Base-by-base conservation (phyloP, 2,329 filamentous ascomycete species). In the Triangularia setosa region DNA sequence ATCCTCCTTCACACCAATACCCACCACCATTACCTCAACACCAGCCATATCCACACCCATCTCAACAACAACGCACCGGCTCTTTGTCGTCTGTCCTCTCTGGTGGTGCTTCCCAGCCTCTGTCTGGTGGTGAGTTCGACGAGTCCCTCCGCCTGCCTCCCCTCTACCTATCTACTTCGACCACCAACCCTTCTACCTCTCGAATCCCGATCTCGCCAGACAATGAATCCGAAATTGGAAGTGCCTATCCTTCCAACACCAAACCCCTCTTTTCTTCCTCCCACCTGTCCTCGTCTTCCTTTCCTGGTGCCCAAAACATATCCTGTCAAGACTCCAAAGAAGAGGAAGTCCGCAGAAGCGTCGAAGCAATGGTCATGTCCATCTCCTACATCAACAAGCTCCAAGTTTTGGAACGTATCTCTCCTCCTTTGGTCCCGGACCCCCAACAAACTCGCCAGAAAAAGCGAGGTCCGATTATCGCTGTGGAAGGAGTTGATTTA, bases 341-440 rank as follows among this genome's bases (percentile, higher is more conserved):
- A 53, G 30, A 21, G 53, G 24, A 59, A 64, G 18, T 61, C 70
- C 2, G 73, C 76, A 44, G 71, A 68, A 60, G 30, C 27, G 78
- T 90, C 23, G 87, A 90, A 70, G 86, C 88, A 7, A 88, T 90
- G 79, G 86, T 93, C 65, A 91, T 91, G 87, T 86, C 83, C 25
- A 90, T 95, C 60, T 84, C 89, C 0, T 90, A 90, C 71, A 77
- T 87, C 54, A 87, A 87, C 69, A 97, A 96, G 76, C 85, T 97
- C 70, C 87, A 87, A 58, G 83, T 94, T 1, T 81, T 98, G 33
- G 83, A 87, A 16, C 88, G 87, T 66, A 92, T 97, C 68, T 90
- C 90, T 55, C 90, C 89, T 24, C 87, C 91, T 0, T 79, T 91
- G 14, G 77, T 79, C 5, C 18, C 28, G 8, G 28, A 30, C 4